A percentile compares a stretch with the other conserved stretches of the same genome.
Evolutionary conservation across 1,284 basidiomycete species (phyloP).

Genomic region (Schizophyllum commune): DNA sequence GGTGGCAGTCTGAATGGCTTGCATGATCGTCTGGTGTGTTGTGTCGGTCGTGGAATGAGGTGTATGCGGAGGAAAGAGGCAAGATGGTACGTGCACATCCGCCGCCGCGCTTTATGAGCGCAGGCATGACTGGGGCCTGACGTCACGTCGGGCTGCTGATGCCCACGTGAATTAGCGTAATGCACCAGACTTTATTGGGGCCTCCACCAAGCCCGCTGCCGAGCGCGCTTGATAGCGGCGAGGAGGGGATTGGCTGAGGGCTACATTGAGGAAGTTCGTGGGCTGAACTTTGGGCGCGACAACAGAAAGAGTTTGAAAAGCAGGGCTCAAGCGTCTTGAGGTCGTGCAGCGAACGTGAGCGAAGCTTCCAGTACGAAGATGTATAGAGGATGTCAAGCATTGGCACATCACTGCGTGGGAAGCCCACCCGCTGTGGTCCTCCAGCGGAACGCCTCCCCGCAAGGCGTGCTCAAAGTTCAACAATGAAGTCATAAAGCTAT

Average conservation of each 20-base stretch:
- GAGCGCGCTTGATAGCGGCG: background rate
- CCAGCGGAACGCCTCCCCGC: too few relatives aligned
- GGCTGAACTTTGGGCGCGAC: too few relatives aligned
- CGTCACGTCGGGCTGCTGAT: background rate
- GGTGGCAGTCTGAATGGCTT: background rate
- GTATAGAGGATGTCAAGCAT: too few relatives aligned
- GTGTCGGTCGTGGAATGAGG: background rate
- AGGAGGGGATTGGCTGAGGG: background rate
- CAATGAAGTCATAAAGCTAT: too few relatives aligned
- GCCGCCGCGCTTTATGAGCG: background rate
- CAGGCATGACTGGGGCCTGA: background rate
- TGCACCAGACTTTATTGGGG: background rate
- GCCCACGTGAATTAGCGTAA: background rate
- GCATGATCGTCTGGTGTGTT: background rate
- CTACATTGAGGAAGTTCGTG: too few relatives aligned
- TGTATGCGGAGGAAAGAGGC: background rate
- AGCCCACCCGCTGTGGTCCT: too few relatives aligned
- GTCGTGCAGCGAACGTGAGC: too few relatives aligned
- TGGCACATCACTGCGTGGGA: too few relatives aligned
- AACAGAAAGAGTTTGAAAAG: background rate
- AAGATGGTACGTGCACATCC: background rate
- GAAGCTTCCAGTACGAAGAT: too few relatives aligned
- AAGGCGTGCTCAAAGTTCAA: too few relatives aligned
- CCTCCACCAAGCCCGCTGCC: background rate
- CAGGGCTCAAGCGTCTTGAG: too few relatives aligned